phyloP scores from a whole-genome alignment of 2,329 filamentous ascomycete genomes.

The Cryphonectria japonica region DNA sequence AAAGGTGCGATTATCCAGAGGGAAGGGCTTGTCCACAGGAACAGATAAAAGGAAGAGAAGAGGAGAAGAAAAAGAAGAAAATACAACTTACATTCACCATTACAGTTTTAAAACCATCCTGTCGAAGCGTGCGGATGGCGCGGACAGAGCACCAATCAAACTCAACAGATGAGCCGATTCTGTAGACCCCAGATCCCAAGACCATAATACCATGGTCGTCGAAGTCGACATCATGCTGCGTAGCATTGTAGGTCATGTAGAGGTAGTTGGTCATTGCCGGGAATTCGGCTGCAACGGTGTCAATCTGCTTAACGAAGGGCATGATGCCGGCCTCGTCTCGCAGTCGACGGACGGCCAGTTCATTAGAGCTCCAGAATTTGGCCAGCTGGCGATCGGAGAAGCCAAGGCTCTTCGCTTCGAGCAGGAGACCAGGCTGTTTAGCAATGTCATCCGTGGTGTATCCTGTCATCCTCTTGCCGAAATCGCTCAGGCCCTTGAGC shows the following conservation, averaged over 20 bases:
- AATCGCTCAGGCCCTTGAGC: constrained; percentile 88
- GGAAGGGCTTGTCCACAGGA: too few species aligned
- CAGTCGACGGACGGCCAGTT: constrained; percentile 82
- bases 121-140: constrained; percentile 86
- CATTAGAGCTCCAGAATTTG: constrained; percentile 92
- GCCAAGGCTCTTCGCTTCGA: constrained; percentile 88
- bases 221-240: constrained; percentile 81
- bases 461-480: constrained; percentile 76
- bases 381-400: constrained; percentile 94
- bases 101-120: constrained; percentile 86
- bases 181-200: constrained; percentile 91
- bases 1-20: not conserved
- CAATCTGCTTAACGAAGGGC: constrained; percentile 96
- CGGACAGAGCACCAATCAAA: constrained; percentile 99
- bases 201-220: constrained; percentile 95
- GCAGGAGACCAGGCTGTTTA: constrained; percentile 67
- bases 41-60: constrained; percentile 8
- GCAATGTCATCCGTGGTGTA: constrained; percentile 68
- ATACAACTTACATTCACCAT: constrained; percentile 72
- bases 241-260: constrained; percentile 93
- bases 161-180: constrained; percentile 96
- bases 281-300: constrained; percentile 97
- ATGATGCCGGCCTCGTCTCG: constrained; percentile 85
- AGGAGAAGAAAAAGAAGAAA: too few species aligned
- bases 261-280: constrained; percentile 94